These are phyloP conservation scores for Phalaenopsis hybrid DNA, from an alignment of 116 monocot genomes.

Conservation along the genomic window DNA sequence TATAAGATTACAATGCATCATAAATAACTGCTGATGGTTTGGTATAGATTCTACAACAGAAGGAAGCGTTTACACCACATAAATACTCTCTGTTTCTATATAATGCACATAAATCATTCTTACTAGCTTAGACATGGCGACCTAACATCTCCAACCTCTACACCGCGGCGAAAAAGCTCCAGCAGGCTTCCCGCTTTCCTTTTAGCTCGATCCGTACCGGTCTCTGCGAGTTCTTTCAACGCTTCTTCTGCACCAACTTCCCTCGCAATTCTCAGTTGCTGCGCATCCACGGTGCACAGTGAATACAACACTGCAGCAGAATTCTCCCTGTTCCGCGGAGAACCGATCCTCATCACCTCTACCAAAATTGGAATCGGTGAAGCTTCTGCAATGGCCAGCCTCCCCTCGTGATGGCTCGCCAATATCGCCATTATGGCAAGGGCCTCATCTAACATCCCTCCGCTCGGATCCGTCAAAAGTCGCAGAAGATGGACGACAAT, in stretches of 20 bases:
- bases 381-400: conserved; percentile 28
- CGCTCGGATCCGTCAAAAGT: conserved; percentile 52
- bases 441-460: conserved; percentile 78
- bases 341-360: conserved; percentile 48
- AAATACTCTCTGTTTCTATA: not conserved
- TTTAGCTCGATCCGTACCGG: conserved; percentile 74
- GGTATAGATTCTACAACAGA: not conserved
- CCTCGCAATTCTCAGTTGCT: conserved; percentile 30
- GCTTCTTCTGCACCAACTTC: conserved; percentile 57
- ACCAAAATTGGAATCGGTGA: conserved; percentile 36
- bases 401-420: conserved; percentile 49
- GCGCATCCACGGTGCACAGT: conserved; percentile 39
- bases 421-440: conserved; percentile 66
- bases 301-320: conserved; percentile 57
- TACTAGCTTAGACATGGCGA: not conserved
- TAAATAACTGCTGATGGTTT: not conserved
- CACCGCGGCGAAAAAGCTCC: conserved; percentile 34
- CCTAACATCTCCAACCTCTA: not conserved
- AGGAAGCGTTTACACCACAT: not conserved
- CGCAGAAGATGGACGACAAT: conserved; percentile 53
- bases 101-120: not conserved
- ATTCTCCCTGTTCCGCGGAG: conserved; percentile 59
- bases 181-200: conserved; percentile 66
- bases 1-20: not conserved
- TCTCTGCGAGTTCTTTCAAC: conserved; percentile 52